Evolutionary conservation across 352 stramenopile species (phyloP), one percentile per base, ranked within the genome.

Genomic region (Phytophthora sp.): DNA sequence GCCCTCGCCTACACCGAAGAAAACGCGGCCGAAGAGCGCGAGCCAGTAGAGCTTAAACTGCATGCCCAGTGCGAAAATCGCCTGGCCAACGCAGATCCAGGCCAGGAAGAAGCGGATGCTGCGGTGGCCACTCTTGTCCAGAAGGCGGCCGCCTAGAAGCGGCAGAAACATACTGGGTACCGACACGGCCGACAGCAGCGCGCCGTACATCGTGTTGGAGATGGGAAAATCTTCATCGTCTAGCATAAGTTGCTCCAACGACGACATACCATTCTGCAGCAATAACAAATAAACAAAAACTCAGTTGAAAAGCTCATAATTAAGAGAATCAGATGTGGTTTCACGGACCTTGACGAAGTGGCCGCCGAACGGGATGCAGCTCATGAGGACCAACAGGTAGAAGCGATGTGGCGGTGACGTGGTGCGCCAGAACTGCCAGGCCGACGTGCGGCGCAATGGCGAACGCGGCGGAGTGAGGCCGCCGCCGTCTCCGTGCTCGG

Each of bases 161-260:
- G 88, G 88, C 56, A 95, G 55, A 44, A 94, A 85, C 86, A 94
- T 94, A 66, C 87, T 91, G 38, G 86, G 86, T 45, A 96, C 82
- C 3, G 84, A 91, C 57, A 96, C 85, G 31, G 83, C 82, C 26
- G 86, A 93, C 53, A 93, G 66, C 44, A 95, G 64, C 33, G 86
- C 86, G 36, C 88, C 88, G 59, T 93, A 95, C 84, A 93, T 93
- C 38, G 84, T 94, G 62, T 92, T 94, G 31, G 86, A 75, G 53
- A 96, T 86, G 26, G 84, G 80, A 64, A 93, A 96, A 27, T 76
- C 64, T 35, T 72, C 61, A 56, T 94, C 84, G 30, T 91, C 76
- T 26, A 94, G 61, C 83, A 95, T 93, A 21, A 94, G 66, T 60
- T 88, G 86, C 58, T 91, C 79, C 21, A 95, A 66, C 47, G 86